Evolutionary conservation across 2,329 filamentous ascomycete genomes (phyloP), one percentile per base, ranked within the genome.

Genomic region (Fusarium nurragi): DNA sequence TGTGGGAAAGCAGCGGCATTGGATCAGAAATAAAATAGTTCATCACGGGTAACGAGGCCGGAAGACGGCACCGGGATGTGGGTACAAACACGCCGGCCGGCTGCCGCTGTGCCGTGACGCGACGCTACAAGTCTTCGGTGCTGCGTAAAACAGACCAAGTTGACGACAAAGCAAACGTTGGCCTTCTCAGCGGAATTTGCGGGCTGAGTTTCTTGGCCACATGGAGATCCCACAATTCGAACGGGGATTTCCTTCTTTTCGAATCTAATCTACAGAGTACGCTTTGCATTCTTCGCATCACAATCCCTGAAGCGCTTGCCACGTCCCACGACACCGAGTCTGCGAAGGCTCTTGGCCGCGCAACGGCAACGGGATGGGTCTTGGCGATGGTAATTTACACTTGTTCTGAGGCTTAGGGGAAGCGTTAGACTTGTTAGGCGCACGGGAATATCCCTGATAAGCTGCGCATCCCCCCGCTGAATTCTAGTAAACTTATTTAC

Each of bases 41-140:
- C 49, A 37, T 28, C 32, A 47, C 48, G 25, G 56, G 38, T 65
- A 62, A 65, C 62, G 62, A 65, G 30, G 30, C 45, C 63, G 63
- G 63, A 53, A 64, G 40, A 67, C 63, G 63, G 63, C 63, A 66
- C 49, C 62, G 63, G 58, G 63, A 66, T 66, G 63, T 66, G 63
- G 63, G 63, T 53, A 60, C 32, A 50, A 38, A 34, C 12, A 37
- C 30, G 32, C 26, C 60, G 45, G 44, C 25, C 38, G 16, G 53
- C 25, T 54, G 38, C 48, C 26, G 46, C n/a, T 44, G 45, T 59
- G 34, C 38, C 23, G 49, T 54, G 55, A 58, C 44, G 44, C 18
- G 40, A 44, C 32, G 38, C 26, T 28, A 19, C 39, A 41, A 41
- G n/a, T 18, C n/a, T 32, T 34, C 23, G 48, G 23, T 36, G 32